These are phyloP conservation scores for Thalia dealbata DNA, from an alignment of 176 grass and related monocot genomes.

Conservation along the genomic window DNA sequence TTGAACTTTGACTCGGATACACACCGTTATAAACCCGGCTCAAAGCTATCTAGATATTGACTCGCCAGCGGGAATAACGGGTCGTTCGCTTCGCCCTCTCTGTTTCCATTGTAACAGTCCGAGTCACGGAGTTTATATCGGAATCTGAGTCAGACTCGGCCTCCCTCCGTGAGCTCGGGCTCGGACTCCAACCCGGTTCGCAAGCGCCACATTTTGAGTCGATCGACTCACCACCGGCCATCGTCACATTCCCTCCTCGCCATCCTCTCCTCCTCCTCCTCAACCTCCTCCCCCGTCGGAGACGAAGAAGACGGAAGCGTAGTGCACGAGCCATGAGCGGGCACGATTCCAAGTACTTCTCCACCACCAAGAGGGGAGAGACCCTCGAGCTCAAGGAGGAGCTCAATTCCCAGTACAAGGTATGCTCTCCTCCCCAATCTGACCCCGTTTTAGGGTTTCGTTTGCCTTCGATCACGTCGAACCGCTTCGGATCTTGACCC, in stretches of 20 bases:
- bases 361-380: slow-evolving; percentile 99
- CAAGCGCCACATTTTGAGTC: not conserved
- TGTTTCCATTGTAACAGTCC: too few species aligned
- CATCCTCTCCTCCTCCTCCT: too few species aligned
- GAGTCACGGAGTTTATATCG: too few species aligned
- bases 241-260: not conserved
- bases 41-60: too few species aligned
- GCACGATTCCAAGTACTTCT: slow-evolving; percentile 99
- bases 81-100: too few species aligned
- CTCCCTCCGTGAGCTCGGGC: not conserved
- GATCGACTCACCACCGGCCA: not conserved
- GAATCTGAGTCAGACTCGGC: not conserved
- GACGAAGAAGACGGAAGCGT: not conserved
- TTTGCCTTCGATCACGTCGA: not conserved
- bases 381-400: slow-evolving; percentile 99
- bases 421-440: slow-evolving; percentile 10
- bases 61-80: too few species aligned
- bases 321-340: slow-evolving; percentile 62
- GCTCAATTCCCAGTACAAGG: slow-evolving; percentile 99
- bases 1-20: too few species aligned
- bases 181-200: not conserved
- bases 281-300: not conserved
- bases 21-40: too few species aligned
- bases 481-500: not conserved
- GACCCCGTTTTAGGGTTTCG: not conserved